Base-by-base conservation (phyloP, 768 basidiomycete species). In the Suillus occidentalis region DNA sequence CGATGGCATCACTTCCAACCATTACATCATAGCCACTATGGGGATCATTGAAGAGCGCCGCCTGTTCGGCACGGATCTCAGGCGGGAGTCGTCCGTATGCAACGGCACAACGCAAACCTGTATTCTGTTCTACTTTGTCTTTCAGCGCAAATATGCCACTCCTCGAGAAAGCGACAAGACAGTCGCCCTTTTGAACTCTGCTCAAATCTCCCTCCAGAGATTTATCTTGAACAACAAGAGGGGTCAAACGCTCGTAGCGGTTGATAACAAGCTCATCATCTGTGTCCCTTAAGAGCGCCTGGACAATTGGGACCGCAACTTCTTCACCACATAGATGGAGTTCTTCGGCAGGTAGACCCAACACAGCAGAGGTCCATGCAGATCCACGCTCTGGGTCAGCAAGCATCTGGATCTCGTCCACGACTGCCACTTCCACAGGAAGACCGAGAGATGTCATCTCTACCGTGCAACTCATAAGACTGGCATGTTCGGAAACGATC, bases 381-480 rank as follows among this genome's bases (percentile, higher is more conserved):
- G 78, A 80, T 0, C 97, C 97, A 18, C 97, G 87, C 4, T 87
- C 80, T 0, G 81, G 76, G 74, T 98, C 94, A 0, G 85, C 85
- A 20, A 99, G 86, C 91, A 99, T 91, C 79, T 99, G 97, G 57
- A 99, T 98, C 79, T 99, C 97, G 75, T 98, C 97, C 53, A 99
- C 82, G 55, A 99, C 95, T 0, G 89, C 95, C 28, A 99, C 94
- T 60, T 97, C 94, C 62, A 79, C 80, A 4, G 65, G 65, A 20
- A 57, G 67, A 2, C 68, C 66, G 12, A 80, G 68, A 6, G 82
- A 79, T 40, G 91, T 75, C 96, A 99, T 99, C 82, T 99, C 97
- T 69, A 98, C 90, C 3, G 97, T 99, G 74, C 92, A 95, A 72
- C 89, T 89, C n/a, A 82, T 64, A 43, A 97, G 75, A 0, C 81